Evolutionary conservation across 1,284 basidiomycete genomes (phyloP).

Genomic region (Heterobasidion annosum): DNA sequence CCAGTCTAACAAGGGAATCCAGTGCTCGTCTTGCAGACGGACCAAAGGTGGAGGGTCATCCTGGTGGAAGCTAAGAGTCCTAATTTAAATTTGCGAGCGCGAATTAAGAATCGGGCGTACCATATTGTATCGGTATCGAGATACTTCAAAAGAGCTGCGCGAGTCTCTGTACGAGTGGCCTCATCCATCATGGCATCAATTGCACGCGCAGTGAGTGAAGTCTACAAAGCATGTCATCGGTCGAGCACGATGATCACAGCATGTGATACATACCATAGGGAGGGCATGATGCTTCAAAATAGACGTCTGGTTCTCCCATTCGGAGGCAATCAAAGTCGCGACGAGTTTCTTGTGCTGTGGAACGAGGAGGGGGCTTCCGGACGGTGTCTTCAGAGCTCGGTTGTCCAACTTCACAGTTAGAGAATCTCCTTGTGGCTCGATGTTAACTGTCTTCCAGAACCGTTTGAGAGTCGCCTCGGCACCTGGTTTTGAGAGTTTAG

Average conservation of each 20-base stretch:
- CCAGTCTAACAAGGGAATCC: constrained; percentile 88
- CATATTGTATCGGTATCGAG: constrained; percentile 95
- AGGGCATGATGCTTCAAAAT: constrained; percentile 86
- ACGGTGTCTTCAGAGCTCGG: constrained; percentile 82
- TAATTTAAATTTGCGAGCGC: not conserved
- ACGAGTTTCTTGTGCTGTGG: constrained; percentile 66
- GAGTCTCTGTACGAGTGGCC: constrained; percentile 53
- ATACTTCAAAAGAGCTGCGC: constrained; percentile 74
- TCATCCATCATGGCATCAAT: constrained; percentile 72
- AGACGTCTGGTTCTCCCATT: constrained; percentile 92
- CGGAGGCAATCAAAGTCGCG: constrained; percentile 83
- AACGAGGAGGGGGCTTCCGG: constrained; percentile 65
- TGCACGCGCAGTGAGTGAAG: constrained; percentile 82
- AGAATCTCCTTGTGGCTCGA: constrained; percentile 52
- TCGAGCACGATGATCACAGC: not conserved
- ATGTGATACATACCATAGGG: constrained; percentile 62
- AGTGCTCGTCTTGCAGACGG: constrained; percentile 76
- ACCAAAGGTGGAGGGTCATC: constrained; percentile 72
- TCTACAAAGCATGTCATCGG: constrained; percentile 37
- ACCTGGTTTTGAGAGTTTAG: constrained; percentile 34
- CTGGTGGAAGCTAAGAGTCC: constrained; percentile 65
- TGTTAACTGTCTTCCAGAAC: constrained; percentile 85
- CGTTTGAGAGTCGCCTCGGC: constrained; percentile 79
- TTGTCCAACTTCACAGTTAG: constrained; percentile 77
- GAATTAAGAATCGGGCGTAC: constrained; percentile 32